Base-by-base conservation (phyloP, 2,329 filamentous ascomycete genomes). In the Zymoseptoria tritici region DNA sequence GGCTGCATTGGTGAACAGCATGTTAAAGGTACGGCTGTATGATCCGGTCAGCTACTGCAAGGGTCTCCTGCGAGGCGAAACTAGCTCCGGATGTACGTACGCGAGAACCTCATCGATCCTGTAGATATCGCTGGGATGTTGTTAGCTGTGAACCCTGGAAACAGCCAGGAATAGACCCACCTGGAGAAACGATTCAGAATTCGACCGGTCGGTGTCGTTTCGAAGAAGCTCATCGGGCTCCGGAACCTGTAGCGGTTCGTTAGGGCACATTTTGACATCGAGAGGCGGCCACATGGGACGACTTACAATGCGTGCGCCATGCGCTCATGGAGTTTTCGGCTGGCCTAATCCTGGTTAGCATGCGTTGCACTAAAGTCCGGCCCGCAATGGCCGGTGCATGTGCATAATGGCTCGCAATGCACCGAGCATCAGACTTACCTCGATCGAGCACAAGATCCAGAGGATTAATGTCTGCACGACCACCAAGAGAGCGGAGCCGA, bases 361-460 rank as follows among this genome's bases (percentile, higher is more conserved):
- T 59, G 57, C 55, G 50, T 54, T n/a, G 36, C 5, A n/a, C 36
- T n/a, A 46, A 46, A 46, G 3, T 46, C 49, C 63, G 65, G 63
- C 49, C 65, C 64, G 60, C 56, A 31, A 9, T 65, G 62, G 64
- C 66, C 61, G 62, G 60, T 61, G 59, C 56, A 59, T 57, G 57
- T 63, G 62, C 62, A 66, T 20, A 11, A 54, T 24, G 52, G 49
- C 9, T 54, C 31, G 53, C 13, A 42, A 20, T 54, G 46, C 51
- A 52, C 52, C 52, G 56, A 7, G 51, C 49, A 57, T 51, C 22
- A 52, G n/a, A 73, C 80, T 70, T 79, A 90, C 88, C 83, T 99
- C 94, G 64, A 99, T 99, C 4, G 94, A 97, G 78, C 95, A 99
- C 78, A 99, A 97, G 66, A 99, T 97, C 94, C 94, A 99, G 26